phyloP scores from a whole-genome alignment of 805 yeast species.

The Saturnispora hagleri region DNA sequence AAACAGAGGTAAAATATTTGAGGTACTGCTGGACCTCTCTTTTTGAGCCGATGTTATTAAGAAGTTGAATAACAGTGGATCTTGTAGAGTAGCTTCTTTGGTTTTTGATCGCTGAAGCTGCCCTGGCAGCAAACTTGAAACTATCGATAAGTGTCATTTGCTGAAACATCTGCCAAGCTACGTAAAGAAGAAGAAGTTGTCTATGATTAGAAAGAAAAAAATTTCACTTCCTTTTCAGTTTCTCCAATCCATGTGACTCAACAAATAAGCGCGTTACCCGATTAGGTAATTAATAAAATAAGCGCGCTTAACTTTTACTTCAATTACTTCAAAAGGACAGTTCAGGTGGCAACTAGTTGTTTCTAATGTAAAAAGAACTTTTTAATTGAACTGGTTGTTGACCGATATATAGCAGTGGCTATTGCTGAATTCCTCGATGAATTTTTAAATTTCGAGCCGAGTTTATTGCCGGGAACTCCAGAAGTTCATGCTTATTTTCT shows the following conservation, averaged over 20 bases:
- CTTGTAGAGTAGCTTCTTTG: slow-evolving; percentile 51
- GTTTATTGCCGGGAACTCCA: too few relatives aligned
- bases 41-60: slow-evolving; percentile 94
- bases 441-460: too few relatives aligned
- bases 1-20: slow-evolving; percentile 91
- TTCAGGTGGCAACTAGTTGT: too few relatives aligned
- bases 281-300: slow-evolving; percentile 7
- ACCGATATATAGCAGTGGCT: too few relatives aligned
- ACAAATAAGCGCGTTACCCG: slow-evolving; percentile 12
- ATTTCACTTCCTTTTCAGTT: background rate
- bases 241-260: background rate
- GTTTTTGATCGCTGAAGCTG: background rate
- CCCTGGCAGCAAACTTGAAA: background rate
- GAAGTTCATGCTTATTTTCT: too few relatives aligned
- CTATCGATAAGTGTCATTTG: background rate
- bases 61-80: slow-evolving; percentile 89
- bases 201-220: background rate
- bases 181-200: background rate
- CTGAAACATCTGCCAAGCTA: background rate
- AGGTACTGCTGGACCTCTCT: slow-evolving; percentile 97
- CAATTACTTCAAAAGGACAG: background rate
- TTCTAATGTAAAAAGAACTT: too few relatives aligned
- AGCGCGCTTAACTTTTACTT: background rate
- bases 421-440: too few relatives aligned
- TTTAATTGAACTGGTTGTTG: too few relatives aligned